Conservation (phyloP, 2,329 filamentous ascomycete species). For the Metarhizium sp. region DNA sequence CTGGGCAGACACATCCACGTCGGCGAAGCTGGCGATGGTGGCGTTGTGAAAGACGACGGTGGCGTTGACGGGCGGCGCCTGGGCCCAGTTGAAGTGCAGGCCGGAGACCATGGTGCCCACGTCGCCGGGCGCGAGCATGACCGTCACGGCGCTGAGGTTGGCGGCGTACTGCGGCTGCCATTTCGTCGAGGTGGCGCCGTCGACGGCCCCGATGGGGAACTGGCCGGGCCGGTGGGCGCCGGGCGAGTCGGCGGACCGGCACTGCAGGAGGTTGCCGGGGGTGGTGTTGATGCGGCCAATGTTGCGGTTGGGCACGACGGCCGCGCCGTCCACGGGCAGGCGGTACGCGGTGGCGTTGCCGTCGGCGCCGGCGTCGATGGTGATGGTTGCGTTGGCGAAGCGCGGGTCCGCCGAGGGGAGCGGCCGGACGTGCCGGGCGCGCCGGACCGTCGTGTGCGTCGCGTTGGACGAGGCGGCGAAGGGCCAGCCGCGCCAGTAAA, state of each 20-base stretch:
- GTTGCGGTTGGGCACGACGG: conserved; percentile 47
- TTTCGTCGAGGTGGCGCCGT: conserved; percentile 13
- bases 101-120: conserved; percentile 7
- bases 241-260: conserved; percentile 40
- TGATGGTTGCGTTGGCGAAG: conserved; percentile 45
- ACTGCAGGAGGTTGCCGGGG: conserved; percentile 56
- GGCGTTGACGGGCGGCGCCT: conserved; percentile 12
- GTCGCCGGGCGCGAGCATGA: conserved; percentile 6
- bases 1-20: not conserved
- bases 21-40: not conserved
- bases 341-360: conserved; percentile 29
- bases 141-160: conserved; percentile 10
- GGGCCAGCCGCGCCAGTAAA: conserved; percentile 20
- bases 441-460: conserved; percentile 15
- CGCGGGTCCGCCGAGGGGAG: conserved; percentile 39
- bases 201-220: conserved; percentile 37
- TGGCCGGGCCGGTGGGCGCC: conserved; percentile 50
- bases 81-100: conserved; percentile 13
- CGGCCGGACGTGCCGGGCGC: conserved; percentile 23
- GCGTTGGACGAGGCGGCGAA: conserved; percentile 14
- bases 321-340: conserved; percentile 36
- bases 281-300: conserved; percentile 35
- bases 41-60: conserved; percentile 13
- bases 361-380: conserved; percentile 43
- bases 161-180: conserved; percentile 12